A percentile compares a stretch with the other conserved stretches of the same genome.
These are phyloP conservation scores for Mycena citricolor DNA, from an alignment of 1,284 basidiomycete species.

Conservation along the genomic window DNA sequence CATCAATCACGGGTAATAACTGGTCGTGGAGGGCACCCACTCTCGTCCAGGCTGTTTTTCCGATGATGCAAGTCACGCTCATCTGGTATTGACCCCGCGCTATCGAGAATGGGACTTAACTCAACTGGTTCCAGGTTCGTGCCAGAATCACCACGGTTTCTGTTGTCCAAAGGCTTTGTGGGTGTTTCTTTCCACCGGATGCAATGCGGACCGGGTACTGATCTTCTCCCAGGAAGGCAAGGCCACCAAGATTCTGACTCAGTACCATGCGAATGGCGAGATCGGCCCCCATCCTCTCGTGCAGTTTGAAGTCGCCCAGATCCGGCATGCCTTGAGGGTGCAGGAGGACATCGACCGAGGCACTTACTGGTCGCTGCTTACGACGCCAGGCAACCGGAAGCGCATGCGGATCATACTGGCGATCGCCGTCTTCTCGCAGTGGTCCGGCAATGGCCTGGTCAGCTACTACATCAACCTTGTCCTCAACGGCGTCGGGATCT, in stretches of 20 bases:
- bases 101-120: constrained; percentile 1
- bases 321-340: constrained; percentile 59
- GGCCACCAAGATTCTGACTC: constrained; percentile 54
- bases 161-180: constrained; percentile 60
- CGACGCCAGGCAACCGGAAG: constrained; percentile 59
- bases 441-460: constrained; percentile 47
- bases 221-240: constrained; percentile 42
- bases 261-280: constrained; percentile 60
- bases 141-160: constrained; percentile 70
- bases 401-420: constrained; percentile 58
- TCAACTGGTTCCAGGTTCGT: constrained; percentile 45
- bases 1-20: constrained; percentile 38
- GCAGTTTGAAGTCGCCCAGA: constrained; percentile 61
- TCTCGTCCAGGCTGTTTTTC: constrained; percentile 65
- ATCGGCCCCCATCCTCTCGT: constrained; percentile 51
- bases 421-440: constrained; percentile 63
- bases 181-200: constrained; percentile 22
- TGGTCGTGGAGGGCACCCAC: constrained; percentile 74
- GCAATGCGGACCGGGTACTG: no score
- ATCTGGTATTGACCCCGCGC: constrained; percentile 46
- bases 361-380: constrained; percentile 50
- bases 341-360: constrained; percentile 51
- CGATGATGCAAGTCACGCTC: constrained; percentile 55
- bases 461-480: constrained; percentile 68
- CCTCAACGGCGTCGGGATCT: constrained; percentile 59